These are phyloP conservation scores for Cyberlindnera petersonii DNA, from an alignment of 805 yeast genomes.

Conservation along the genomic window DNA sequence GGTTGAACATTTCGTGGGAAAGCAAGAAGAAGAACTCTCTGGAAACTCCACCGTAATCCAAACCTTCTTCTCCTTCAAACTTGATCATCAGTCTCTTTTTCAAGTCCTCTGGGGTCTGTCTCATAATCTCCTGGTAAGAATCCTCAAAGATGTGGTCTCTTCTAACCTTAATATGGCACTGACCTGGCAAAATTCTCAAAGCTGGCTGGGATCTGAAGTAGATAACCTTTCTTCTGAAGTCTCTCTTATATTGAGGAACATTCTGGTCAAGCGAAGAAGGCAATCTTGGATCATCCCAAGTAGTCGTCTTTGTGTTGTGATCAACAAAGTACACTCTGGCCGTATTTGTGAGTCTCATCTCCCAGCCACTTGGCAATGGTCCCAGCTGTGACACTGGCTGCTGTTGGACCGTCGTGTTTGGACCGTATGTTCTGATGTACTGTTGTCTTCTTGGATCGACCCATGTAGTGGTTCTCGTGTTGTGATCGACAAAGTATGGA, in stretches of 20 bases:
- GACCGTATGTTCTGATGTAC: conserved; percentile 92
- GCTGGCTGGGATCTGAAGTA: conserved; percentile 99
- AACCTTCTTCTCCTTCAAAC: conserved; percentile 98
- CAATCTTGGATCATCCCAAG: conserved; percentile 99
- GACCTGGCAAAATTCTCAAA: conserved; percentile 93
- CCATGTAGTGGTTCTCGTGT: conserved; percentile 99
- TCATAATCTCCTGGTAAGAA: conserved; percentile 96
- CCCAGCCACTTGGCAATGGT: conserved; percentile 99
- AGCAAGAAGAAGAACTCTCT: conserved; percentile 95
- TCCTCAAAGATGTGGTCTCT: conserved; percentile 96
- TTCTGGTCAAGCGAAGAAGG: conserved; percentile 97
- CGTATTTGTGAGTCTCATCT: conserved; percentile 97
- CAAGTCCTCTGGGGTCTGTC: conserved; percentile 97
- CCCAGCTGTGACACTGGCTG: conserved; percentile 98
- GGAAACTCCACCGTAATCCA: conserved; percentile 99
- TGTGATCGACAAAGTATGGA: conserved; percentile 97
- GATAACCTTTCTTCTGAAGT: conserved; percentile 93
- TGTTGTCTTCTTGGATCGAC: conserved; percentile 99
- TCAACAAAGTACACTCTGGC: conserved; percentile 98
- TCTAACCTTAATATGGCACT: conserved; percentile 96
- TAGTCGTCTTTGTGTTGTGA: conserved; percentile 97
- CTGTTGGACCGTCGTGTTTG: conserved; percentile 86
- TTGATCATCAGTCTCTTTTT: conserved; percentile 97
- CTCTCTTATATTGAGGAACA: conserved; percentile 99
- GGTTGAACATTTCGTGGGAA: conserved; percentile 98